Evolutionary conservation across 148 eudicot species (phyloP), one percentile per base, ranked within the genome.

Genomic region (Beta vulgaris): DNA sequence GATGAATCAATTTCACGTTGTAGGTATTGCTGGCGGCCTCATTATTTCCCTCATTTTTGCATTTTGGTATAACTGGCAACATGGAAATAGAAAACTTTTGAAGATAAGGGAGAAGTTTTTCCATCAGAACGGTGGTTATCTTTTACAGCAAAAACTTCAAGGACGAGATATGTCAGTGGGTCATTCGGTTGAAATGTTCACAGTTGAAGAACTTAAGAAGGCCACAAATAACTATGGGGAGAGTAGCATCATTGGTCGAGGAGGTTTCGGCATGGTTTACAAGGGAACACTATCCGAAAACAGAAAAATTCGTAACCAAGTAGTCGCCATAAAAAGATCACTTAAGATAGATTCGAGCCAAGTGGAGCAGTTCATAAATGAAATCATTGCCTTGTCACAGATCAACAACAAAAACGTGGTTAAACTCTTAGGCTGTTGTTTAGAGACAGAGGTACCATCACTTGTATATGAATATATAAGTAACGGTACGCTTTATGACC

Each of bases 241-340:
- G 14, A 21, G 2, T 55, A 72, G 55, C 18, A 72, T 72, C 16
- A n/a, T n/a, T n/a, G n/a, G n/a, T n/a, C n/a, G n/a, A n/a, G n/a
- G n/a, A n/a, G n/a, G n/a, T n/a, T n/a, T 54, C 36, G 74, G 74
- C 11, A 42, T 55, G 34, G 74, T 72, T 0, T 72, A 21, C 37
- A 54, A 37, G 23, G 74, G 74, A 0, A 37, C 29, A 1, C n/a
- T 71, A 23, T n/a, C 3, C 1, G 54, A 54, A 8, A n/a, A n/a
- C n/a, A n/a, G n/a, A n/a, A n/a, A n/a, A n/a, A n/a, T n/a, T n/a
- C n/a, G n/a, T n/a, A 34, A 55, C 28, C 49, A 71, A 54, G 64
- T 71, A n/a, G 74, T 71, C 37, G 74, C 74, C 8, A 36, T 71
- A 15, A 71, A 71, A 26, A 71, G 35, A 32, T 71, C 74, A n/a